phyloP scores from a whole-genome alignment of 148 eudicot genomes.

The Nepenthes gracilis region DNA sequence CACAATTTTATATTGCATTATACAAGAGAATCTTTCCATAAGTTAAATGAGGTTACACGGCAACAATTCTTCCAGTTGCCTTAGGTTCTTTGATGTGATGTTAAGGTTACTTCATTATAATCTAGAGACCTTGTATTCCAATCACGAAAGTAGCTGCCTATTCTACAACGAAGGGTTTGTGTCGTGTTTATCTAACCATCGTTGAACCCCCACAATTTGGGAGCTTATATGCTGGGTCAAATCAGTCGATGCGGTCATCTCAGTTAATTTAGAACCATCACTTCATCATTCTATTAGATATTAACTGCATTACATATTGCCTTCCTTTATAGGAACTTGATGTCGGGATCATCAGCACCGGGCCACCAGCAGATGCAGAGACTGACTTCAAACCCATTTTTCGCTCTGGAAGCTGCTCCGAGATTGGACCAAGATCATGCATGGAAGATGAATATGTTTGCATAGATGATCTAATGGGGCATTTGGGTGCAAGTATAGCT shows the following conservation, averaged over 20 bases:
- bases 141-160: background rate
- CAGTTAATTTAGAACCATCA: background rate
- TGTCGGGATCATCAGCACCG: constrained; percentile 11
- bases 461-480: constrained; percentile 41
- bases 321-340: constrained; percentile 17
- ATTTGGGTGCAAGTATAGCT: constrained; percentile 16
- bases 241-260: background rate
- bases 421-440: constrained; percentile 48
- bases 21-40: too few species aligned
- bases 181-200: background rate
- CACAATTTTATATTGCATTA: too few species aligned
- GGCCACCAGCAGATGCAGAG: constrained; percentile 22
- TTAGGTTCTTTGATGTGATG: too few species aligned
- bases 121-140: too few species aligned
- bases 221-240: too few species aligned
- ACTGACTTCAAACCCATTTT: constrained; percentile 30
- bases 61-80: too few species aligned
- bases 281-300: background rate
- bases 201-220: background rate
- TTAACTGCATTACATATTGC: background rate
- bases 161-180: background rate
- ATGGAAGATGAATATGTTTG: constrained; percentile 68
- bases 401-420: constrained; percentile 63
- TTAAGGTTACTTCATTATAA: too few species aligned
- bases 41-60: too few species aligned